Base-by-base conservation (phyloP, 305 asterid species). In the Fraxinus angustifolia region DNA sequence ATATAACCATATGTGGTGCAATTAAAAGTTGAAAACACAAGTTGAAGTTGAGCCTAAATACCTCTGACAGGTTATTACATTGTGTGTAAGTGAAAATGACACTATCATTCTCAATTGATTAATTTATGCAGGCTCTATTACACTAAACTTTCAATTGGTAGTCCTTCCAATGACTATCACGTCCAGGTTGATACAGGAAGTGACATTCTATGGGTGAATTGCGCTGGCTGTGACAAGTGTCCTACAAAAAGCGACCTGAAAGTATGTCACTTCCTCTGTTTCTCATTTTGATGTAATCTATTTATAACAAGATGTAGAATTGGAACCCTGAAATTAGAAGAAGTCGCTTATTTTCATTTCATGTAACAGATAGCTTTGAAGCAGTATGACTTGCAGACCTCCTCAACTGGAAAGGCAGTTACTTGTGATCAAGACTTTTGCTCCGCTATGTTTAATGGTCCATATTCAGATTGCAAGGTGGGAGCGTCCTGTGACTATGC, bases 141-240 rank as follows among this genome's bases (percentile, higher is more conserved):
- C 88, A 92, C 99, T 42, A 94, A 85, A 88, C 85, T 96, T 80
- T 83, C 95, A 16, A 91, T 96, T 42, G 99, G 98, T 53, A 92
- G 89, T 85, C 99, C 99, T 89, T 91, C 98, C 17, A 83, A 83
- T 78, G 97, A 94, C 76, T 96, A 90, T 83, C 91, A 93, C 65
- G 97, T 94, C 82, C 99, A 96, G 86, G 97, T 96, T 0, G 99
- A 96, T 82, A 96, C 99, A 5, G 97, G 99, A 80, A 96, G 99
- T 88, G 99, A 96, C 87, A 92, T 93, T 75, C 83, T 94, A 79
- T 96, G 99, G 99, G 91, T 96, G 84, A 96, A 96, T 78, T 96
- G 99, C 83, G 92, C 87, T 77, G 87, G 89, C 80, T 96, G 99
- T 80, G 83, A 84, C 56, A 91, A 83, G 78, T 94, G 99, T 84